phyloP scores from a whole-genome alignment of 768 basidiomycete genomes.

The Mrakia frigida region DNA sequence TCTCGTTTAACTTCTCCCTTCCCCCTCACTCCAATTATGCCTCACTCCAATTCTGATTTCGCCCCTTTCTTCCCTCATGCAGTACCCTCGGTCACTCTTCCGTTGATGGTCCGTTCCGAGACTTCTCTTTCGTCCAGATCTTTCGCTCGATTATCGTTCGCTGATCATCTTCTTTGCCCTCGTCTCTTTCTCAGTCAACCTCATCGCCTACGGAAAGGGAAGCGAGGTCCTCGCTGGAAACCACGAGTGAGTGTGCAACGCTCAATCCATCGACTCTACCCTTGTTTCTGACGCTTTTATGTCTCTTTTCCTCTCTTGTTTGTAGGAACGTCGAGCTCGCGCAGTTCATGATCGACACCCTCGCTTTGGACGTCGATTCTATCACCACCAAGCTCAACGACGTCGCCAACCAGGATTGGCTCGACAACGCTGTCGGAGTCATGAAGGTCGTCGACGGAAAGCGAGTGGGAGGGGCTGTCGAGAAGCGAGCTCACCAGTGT shows the following conservation, averaged over 20 bases:
- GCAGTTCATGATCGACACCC: constrained; percentile 21
- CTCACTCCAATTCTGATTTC: too few relatives aligned
- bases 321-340: constrained; percentile 20
- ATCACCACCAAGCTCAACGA: constrained; percentile 24
- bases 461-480: constrained; percentile 17
- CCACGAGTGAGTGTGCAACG: constrained; percentile 25
- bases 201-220: constrained; percentile 23
- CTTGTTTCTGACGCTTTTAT: background rate
- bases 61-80: background rate
- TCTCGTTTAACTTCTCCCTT: background rate
- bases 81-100: constrained; percentile 14
- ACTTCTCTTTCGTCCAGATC: too few relatives aligned
- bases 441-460: constrained; percentile 25
- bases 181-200: background rate
- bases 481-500: constrained; percentile 1
- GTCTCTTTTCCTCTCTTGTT: background rate
- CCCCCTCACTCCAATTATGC: background rate
- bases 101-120: background rate
- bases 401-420: background rate
- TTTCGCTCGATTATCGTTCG: too few relatives aligned
- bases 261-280: too few relatives aligned
- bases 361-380: constrained; percentile 19
- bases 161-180: too few relatives aligned
- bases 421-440: constrained; percentile 10
- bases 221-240: constrained; percentile 14